Conservation (phyloP, 1,284 basidiomycete species). For the Fomitopsis pinicola region DNA sequence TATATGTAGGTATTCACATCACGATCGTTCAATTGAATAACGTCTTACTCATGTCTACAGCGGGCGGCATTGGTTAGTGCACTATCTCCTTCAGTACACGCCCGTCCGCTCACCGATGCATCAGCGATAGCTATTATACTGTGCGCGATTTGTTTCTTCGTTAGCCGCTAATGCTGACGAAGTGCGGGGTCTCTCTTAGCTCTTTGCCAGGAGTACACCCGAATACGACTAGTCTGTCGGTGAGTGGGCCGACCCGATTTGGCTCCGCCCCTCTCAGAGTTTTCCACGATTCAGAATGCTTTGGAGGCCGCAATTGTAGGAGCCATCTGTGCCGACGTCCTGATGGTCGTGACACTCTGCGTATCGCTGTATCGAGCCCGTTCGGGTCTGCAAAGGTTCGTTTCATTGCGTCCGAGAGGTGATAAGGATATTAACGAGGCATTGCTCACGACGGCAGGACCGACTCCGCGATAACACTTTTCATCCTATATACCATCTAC, state of each 20-base stretch:
- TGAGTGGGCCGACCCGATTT: neutral
- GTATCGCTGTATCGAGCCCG: neutral
- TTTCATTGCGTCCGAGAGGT: too few species aligned
- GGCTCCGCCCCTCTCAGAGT: neutral
- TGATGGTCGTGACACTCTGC: neutral
- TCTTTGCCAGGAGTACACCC: neutral
- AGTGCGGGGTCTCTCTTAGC: neutral
- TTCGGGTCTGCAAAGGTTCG: neutral
- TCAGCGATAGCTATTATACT: neutral
- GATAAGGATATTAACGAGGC: too few species aligned
- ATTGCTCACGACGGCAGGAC: neutral
- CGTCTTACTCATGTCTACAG: neutral
- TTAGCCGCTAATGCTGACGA: too few species aligned
- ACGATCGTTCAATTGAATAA: neutral
- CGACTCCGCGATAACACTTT: neutral
- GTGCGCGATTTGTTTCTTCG: neutral
- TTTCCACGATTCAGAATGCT: neutral
- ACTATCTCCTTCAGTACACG: neutral
- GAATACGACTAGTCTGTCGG: neutral
- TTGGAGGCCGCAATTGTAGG: neutral
- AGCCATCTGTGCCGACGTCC: neutral
- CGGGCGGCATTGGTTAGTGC: neutral
- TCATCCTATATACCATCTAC: neutral
- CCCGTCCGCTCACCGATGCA: neutral
- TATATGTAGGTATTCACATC: neutral